phyloP scores from a whole-genome alignment of 306 rosid species.

The Vachellia pachyceras region DNA sequence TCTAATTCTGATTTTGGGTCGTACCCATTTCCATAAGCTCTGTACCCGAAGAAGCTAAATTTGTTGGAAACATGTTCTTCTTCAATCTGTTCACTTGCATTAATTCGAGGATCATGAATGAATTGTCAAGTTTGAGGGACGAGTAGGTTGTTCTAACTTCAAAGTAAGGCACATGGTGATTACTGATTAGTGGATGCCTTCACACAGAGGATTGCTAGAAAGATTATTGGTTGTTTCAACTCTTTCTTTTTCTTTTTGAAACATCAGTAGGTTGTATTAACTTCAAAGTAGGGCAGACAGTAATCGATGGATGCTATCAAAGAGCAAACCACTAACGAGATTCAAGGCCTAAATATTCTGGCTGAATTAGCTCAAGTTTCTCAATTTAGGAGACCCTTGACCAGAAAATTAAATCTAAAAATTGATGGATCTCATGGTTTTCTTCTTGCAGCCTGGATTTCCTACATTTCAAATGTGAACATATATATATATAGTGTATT shows the following conservation, averaged over 20 bases:
- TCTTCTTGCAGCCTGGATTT: not conserved
- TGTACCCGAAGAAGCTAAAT: not conserved
- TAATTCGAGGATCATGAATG: not conserved
- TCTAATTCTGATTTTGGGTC: not conserved
- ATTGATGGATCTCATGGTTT: not conserved
- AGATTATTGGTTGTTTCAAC: not conserved
- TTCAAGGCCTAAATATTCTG: not conserved
- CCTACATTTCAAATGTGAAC: not conserved
- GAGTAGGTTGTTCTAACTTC: not conserved
- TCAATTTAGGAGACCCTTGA: not conserved
- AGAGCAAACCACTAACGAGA: not conserved
- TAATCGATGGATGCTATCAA: not conserved
- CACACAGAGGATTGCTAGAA: not conserved
- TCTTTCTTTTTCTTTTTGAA: not conserved
- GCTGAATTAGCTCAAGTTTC: not conserved
- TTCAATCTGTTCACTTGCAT: not conserved
- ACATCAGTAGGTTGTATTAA: not conserved
- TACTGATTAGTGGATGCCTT: not conserved
- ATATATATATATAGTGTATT: too few species aligned
- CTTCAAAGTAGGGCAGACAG: not conserved
- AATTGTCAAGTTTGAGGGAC: not conserved
- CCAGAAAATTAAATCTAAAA: not conserved
- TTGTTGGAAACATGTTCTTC: not conserved
- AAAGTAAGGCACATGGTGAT: not conserved
- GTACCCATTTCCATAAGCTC: not conserved